A percentile compares a stretch with the other conserved stretches of the same genome.
phyloP scores from a whole-genome alignment of 164 flowering plant genomes.

The Vitis rupestris region DNA sequence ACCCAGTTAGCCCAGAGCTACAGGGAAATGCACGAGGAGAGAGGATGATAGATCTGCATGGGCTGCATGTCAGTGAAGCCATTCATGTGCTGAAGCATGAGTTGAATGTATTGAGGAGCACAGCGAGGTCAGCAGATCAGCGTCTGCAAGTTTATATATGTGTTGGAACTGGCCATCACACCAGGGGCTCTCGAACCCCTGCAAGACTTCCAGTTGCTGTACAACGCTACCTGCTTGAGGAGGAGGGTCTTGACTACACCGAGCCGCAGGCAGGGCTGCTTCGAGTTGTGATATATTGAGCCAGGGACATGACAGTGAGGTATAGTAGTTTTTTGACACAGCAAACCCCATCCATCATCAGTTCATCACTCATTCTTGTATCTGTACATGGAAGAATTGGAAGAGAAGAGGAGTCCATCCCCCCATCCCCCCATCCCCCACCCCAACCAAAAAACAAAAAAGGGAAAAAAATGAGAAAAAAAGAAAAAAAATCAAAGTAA shows the following conservation, averaged over 20 bases:
- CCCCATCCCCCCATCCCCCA: too few relatives aligned
- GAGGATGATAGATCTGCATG: conserved; percentile 89
- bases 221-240: conserved; percentile 81
- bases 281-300: conserved; percentile 83
- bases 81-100: conserved; percentile 81
- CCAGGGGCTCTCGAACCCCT: conserved; percentile 85
- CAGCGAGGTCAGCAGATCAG: conserved; percentile 76
- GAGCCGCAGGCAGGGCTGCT: conserved; percentile 97
- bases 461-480: conserved; percentile 3
- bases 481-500: conserved; percentile 2
- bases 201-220: conserved; percentile 89
- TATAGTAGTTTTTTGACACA: conserved; percentile 40
- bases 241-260: conserved; percentile 79
- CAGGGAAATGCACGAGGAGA: conserved; percentile 70
- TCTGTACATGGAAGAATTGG: conserved; percentile 47
- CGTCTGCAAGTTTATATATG: conserved; percentile 77
- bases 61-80: conserved; percentile 90
- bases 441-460: conserved; percentile 8
- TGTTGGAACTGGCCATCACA: conserved; percentile 97
- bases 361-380: conserved; percentile 46
- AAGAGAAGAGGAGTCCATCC: conserved; percentile 4
- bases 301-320: conserved; percentile 18
- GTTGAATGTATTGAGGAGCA: conserved; percentile 55
- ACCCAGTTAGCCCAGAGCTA: conserved; percentile 48
- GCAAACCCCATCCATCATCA: conserved; percentile 15